Base-by-base conservation (phyloP, 352 stramenopile genomes). In the Thraustochytrium sp. region DNA sequence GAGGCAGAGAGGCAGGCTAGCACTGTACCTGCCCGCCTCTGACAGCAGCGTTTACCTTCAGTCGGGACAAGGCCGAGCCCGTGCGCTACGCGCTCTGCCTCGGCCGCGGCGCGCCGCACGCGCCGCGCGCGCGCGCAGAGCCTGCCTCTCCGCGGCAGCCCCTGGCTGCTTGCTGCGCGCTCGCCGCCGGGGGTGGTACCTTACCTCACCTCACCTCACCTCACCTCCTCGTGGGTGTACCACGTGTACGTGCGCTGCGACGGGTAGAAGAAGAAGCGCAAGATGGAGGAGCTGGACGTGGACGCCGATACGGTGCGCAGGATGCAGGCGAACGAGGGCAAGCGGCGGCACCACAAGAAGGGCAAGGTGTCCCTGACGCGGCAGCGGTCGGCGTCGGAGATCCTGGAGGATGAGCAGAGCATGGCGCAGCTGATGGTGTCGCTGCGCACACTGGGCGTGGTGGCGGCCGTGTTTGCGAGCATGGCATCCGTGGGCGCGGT, bases 381-480 rank as follows among this genome's bases (percentile, higher is more conserved):
- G 38, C 68, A 80, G 46, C 48, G 46, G 49, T 55, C 48, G 13
- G 44, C 76, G 38, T 46, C 26, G 18, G 68, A 80, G 38, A 72
- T 80, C n/a, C 68, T 42, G 8, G 46, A 80, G 26, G n/a, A n/a
- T n/a, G 68, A 80, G 26, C 68, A 75, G 36, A 44, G 68, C 5
- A 42, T 80, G 11, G 23, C 18, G 29, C 44, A 64, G 23, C 68
- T 80, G 5, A 31, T 21, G 29, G 46, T 5, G 23, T 34, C 21
- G 5, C 3, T 9, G 16, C 48, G 38, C 23, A 44, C 8, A 3
- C 9, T 38, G 4, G 31, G n/a, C 13, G 18, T 80, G 13, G 51
- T 64, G 26, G 46, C 5, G 21, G 34, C 26, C 18, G 46, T 51
- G 13, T 63, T 65, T 34, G 48, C 53, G 29, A n/a, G 18, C 21